Percentiles rank a stretch among this genome's conserved stretches.
These are phyloP conservation scores for Halenospora varia DNA, from an alignment of 495 filamentous ascomycete species.

Conservation along the genomic window DNA sequence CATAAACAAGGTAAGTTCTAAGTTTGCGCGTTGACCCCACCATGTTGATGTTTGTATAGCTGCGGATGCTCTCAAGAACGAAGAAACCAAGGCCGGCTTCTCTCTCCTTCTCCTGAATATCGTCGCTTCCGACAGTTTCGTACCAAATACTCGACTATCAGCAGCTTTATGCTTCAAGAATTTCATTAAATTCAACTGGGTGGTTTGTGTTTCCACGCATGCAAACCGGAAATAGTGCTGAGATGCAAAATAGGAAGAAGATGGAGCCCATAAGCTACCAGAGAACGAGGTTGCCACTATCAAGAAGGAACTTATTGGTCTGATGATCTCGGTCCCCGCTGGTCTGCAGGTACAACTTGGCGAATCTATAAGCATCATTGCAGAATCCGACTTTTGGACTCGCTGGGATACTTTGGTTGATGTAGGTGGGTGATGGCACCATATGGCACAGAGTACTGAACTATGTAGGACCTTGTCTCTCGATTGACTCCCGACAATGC, in stretches of 20 bases:
- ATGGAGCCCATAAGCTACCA: conserved; percentile 84
- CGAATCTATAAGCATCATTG: conserved; percentile 93
- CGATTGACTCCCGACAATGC: conserved; percentile 74
- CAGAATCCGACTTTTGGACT: conserved; percentile 95
- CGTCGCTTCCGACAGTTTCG: conserved; percentile 65
- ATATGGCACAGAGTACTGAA: background rate
- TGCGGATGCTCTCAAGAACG: conserved; percentile 68
- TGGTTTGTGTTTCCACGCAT: conserved; percentile 40
- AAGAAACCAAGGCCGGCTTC: conserved; percentile 78
- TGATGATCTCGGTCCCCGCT: conserved; percentile 90
- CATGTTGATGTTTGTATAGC: conserved; percentile 48
- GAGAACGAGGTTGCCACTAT: conserved; percentile 77
- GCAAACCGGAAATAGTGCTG: background rate
- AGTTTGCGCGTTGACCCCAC: conserved; percentile 3
- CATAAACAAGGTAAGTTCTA: conserved; percentile 72
- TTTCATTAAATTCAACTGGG: conserved; percentile 88
- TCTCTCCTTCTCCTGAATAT: conserved; percentile 85
- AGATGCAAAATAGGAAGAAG: conserved; percentile 62
- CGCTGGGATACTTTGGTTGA: conserved; percentile 91
- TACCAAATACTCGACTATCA: conserved; percentile 76
- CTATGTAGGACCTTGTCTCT: conserved; percentile 73
- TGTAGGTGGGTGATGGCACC: conserved; percentile 32
- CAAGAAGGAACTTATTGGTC: conserved; percentile 87
- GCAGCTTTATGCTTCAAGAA: conserved; percentile 97
- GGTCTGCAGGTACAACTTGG: conserved; percentile 90